These are phyloP conservation scores for Zancudomyces culisetae DNA, from an alignment of 371 early-diverging fungal species.

Conservation along the genomic window DNA sequence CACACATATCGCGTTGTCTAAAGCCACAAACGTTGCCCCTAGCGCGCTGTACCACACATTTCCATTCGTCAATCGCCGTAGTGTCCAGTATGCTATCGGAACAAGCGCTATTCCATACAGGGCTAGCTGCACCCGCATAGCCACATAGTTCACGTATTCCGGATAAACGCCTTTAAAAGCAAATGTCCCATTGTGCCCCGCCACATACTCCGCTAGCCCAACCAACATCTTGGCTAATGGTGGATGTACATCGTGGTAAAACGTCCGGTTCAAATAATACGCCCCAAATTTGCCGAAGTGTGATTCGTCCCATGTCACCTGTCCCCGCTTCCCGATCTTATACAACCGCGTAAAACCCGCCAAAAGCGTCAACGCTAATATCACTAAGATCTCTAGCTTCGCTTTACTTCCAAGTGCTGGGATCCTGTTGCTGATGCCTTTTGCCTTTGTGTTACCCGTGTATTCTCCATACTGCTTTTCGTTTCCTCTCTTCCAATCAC, in stretches of 20 bases:
- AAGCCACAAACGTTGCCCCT: conserved; percentile 57
- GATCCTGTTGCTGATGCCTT: no score
- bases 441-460: no score
- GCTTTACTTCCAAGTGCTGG: no score
- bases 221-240: conserved; percentile 98
- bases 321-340: conserved; percentile 49
- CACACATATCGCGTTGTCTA: conserved; percentile 67
- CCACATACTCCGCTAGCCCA: conserved; percentile 75
- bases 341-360: conserved; percentile 51
- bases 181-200: conserved; percentile 79
- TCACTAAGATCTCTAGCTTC: no score
- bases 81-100: conserved; percentile 82
- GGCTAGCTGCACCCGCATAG: conserved; percentile 85
- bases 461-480: no score
- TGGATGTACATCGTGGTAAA: conserved; percentile 99
- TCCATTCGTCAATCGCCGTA: conserved; percentile 35
- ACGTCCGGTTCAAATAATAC: conserved; percentile 80
- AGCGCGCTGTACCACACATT: conserved; percentile 50
- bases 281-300: conserved; percentile 93
- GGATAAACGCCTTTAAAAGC: conserved; percentile 91
- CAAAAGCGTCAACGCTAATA: conserved; percentile 3
- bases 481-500: no score
- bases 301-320: conserved; percentile 62
- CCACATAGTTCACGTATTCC: conserved; percentile 57
- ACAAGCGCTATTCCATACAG: conserved; percentile 85